These are phyloP conservation scores for Cercophora samala DNA, from an alignment of 495 filamentous ascomycete genomes.

Conservation along the genomic window DNA sequence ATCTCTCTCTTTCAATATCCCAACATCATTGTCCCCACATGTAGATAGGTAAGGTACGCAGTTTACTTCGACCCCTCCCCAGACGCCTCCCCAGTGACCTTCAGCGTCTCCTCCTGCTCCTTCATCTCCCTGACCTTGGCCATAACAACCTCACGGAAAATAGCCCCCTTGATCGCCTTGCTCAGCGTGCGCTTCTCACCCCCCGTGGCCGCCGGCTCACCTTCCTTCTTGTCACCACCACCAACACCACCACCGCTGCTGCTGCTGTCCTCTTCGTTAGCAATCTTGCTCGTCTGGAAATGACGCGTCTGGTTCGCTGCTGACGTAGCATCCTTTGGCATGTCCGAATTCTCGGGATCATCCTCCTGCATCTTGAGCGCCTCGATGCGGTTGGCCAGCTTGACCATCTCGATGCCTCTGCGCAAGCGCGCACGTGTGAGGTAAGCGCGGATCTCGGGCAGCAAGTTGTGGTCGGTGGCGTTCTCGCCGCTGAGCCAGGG, in stretches of 20 bases:
- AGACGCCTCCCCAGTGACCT: constrained; percentile 54
- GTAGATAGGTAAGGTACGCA: too few relatives aligned
- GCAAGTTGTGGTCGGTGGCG: constrained; percentile 90
- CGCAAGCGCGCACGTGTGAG: constrained; percentile 85
- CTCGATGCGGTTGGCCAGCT: constrained; percentile 95
- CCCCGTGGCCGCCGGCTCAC: constrained; percentile 22
- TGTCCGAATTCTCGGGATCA: constrained; percentile 64
- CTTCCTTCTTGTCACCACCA: constrained; percentile 28
- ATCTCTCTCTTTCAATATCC: too few relatives aligned
- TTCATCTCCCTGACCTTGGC: constrained; percentile 95
- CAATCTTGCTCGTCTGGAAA: constrained; percentile 7
- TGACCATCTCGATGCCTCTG: constrained; percentile 94
- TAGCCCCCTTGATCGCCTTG: constrained; percentile 78
- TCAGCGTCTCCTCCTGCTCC: constrained; percentile 71
- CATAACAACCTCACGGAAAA: constrained; percentile 95
- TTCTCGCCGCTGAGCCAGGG: constrained; percentile 86
- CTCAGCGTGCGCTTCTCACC: constrained; percentile 66
- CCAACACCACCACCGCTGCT: constrained; percentile 26
- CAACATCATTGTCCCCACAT: not conserved
- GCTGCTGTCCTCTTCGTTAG: constrained; percentile 15
- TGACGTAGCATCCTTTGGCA: constrained; percentile 59
- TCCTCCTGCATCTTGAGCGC: constrained; percentile 94
- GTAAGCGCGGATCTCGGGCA: constrained; percentile 95
- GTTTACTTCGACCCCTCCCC: constrained; percentile 4
- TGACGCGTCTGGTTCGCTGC: constrained; percentile 55